Percentiles rank a stretch among this genome's conserved stretches.
These are phyloP conservation scores for Glycyrrhiza uralensis DNA, from an alignment of 306 rosid genomes.

Conservation along the genomic window DNA sequence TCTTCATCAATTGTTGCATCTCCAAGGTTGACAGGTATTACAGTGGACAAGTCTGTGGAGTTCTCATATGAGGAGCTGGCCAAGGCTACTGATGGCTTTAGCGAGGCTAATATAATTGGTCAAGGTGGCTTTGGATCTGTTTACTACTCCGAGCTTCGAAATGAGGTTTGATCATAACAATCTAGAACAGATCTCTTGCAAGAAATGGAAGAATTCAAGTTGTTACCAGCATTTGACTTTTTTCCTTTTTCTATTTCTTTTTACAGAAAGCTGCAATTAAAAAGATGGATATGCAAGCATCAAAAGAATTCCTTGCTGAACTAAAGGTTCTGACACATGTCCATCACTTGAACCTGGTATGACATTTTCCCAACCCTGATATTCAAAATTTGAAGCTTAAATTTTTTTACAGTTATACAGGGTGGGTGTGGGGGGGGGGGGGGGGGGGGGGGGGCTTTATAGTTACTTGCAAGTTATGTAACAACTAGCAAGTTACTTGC, in stretches of 20 bases:
- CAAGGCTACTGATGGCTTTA: conserved; percentile 57
- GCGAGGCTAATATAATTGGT: conserved; percentile 51
- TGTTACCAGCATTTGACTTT: neutral
- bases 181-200: neutral
- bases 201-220: neutral
- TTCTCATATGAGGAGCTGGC: conserved; percentile 74
- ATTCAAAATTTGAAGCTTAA: neutral
- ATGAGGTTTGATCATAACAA: conserved; percentile 47
- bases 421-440: too few species aligned
- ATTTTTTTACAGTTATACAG: neutral
- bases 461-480: too few species aligned
- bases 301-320: conserved; percentile 71
- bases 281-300: conserved; percentile 84
- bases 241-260: neutral
- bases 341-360: conserved; percentile 83
- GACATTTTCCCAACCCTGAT: neutral
- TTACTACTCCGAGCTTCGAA: conserved; percentile 63
- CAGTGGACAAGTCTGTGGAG: conserved; percentile 74
- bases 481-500: conserved; percentile 2
- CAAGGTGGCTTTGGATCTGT: conserved; percentile 80
- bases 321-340: conserved; percentile 70
- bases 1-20: conserved; percentile 31
- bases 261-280: conserved; percentile 70
- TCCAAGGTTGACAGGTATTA: conserved; percentile 48
- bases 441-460: too few species aligned